A percentile compares a stretch with the other conserved stretches of the same genome.
Evolutionary conservation across 2,329 filamentous ascomycete genomes (phyloP).

Genomic region (Aspergillus novofumigatus): DNA sequence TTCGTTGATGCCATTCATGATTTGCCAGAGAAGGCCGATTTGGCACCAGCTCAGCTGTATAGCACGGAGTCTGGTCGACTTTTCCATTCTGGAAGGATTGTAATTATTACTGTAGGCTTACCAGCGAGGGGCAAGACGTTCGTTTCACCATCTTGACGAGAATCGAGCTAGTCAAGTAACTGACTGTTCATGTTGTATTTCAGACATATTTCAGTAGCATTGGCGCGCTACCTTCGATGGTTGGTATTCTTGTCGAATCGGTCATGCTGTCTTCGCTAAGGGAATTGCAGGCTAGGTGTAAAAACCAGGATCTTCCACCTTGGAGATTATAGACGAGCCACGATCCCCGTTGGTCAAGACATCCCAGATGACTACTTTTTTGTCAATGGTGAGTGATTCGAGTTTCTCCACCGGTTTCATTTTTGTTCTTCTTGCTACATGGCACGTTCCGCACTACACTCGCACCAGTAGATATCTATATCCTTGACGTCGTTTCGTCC

Average conservation of each 20-base stretch:
- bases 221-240: constrained; percentile 92
- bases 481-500: neutral
- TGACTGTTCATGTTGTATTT: constrained; percentile 6
- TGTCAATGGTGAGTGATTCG: constrained; percentile 61
- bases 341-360: constrained; percentile 74
- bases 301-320: constrained; percentile 98
- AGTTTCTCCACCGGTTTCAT: neutral
- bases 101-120: constrained; percentile 93
- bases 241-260: constrained; percentile 34
- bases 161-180: neutral
- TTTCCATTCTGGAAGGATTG: constrained; percentile 95
- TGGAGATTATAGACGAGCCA: constrained; percentile 91
- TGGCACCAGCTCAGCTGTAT: constrained; percentile 95
- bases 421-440: neutral
- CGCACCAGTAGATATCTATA: neutral
- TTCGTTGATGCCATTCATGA: constrained; percentile 98
- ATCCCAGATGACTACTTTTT: constrained; percentile 98
- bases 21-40: constrained; percentile 72
- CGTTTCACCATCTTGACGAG: constrained; percentile 31
- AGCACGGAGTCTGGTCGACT: constrained; percentile 95
- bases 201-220: constrained; percentile 89
- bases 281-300: constrained; percentile 71
- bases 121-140: constrained; percentile 94
- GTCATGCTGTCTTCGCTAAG: constrained; percentile 7
- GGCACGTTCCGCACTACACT: neutral